Base-by-base conservation (phyloP, 2,329 filamentous ascomycete genomes). In the Rhinocladiella similis region DNA sequence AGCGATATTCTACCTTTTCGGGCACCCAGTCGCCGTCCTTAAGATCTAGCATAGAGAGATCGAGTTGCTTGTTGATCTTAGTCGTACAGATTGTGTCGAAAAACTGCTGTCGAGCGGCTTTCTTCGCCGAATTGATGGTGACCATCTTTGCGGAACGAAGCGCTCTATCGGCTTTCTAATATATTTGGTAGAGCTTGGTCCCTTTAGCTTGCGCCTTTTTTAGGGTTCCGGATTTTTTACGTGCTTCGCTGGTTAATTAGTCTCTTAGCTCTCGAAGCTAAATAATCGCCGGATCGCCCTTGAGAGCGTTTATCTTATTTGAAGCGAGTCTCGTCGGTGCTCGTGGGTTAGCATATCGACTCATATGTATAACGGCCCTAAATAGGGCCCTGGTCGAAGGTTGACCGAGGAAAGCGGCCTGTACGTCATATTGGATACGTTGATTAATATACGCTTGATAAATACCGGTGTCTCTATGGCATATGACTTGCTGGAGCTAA, bases 21-120 rank as follows among this genome's bases (percentile, higher is more conserved):
- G 52, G 52, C 52, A 16, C 43, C 33, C 46, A 54, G 52, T 54
- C 57, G 54, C 59, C 54, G 39, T 57, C 35, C 12, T 57, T 29
- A 29, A 50, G 57, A 22, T 59, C 59, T 13, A 61, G 47, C 16
- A 61, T 45, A 2, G 56, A 59, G 29, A 47, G 48, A 53, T 59
- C 43, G 22, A 61, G 59, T 39, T 59, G 36, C 33, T 61, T 56
- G n/a, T 61, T 61, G 25, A 61, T 59, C 57, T 61, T 47, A 6
- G 48, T 2, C 22, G 49, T 59, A 25, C 54, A 25, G 25, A 61
- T 61, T 13, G 48, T 61, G 41, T 48, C 56, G 51, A 59, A 59
- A 41, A 61, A 59, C 20, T 61, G 41, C 33, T 49, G 41, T 20
- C 53, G 56, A 43, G 59, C 56, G 52, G 45, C 52, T 54, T 50